These are phyloP conservation scores for Suillus spraguei DNA, from an alignment of 768 basidiomycete genomes.

Conservation along the genomic window DNA sequence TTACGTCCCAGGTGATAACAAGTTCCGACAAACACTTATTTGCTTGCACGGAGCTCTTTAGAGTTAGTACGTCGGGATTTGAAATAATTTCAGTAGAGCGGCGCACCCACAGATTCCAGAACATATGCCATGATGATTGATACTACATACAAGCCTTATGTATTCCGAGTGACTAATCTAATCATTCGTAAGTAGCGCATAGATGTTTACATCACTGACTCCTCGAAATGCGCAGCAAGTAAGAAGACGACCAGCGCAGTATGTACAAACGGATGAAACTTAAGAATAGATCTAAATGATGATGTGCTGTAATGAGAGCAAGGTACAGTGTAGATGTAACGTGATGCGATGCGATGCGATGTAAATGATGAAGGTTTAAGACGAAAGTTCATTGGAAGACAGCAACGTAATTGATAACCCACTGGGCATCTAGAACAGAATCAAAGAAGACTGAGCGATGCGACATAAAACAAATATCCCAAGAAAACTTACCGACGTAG, in stretches of 20 bases:
- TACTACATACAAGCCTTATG: neutral
- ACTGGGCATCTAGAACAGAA: slow-evolving; percentile 47
- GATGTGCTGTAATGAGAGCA: slow-evolving; percentile 9
- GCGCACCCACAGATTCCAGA: neutral
- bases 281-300: neutral
- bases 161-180: neutral
- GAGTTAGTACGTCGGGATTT: neutral
- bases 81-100: neutral
- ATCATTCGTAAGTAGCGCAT: neutral
- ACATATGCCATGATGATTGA: neutral
- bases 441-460: slow-evolving; percentile 2
- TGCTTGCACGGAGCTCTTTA: too few relatives aligned
- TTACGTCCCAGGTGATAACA: neutral
- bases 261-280: neutral
- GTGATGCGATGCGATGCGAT: neutral
- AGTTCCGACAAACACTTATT: neutral
- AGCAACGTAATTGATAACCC: slow-evolving; percentile 59
- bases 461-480: neutral
- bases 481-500: slow-evolving; percentile 44
- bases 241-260: slow-evolving; percentile 11
- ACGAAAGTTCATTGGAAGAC: slow-evolving; percentile 43
- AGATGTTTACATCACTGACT: neutral
- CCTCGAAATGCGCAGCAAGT: slow-evolving; percentile 13
- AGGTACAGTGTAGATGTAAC: neutral
- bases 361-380: neutral